Conservation (phyloP, 176 grass and related monocot genomes). For the bread wheat (Triticum aestivum) region DNA sequence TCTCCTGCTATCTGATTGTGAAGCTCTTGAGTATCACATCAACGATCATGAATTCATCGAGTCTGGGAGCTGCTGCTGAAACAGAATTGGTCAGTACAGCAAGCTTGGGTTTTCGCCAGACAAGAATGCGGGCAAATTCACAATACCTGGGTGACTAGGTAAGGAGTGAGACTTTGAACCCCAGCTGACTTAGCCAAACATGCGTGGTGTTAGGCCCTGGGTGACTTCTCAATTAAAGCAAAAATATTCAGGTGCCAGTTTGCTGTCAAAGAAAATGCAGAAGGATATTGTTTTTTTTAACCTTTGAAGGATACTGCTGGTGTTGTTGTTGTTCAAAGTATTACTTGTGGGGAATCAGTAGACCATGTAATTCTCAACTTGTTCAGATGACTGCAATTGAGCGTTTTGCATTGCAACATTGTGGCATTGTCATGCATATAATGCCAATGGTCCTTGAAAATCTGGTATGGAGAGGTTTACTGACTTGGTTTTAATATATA, state of each 20-base stretch:
- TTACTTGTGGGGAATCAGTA: neutral
- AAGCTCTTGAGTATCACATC: neutral
- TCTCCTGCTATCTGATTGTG: neutral
- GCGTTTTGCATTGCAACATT: neutral
- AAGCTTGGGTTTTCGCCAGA: neutral
- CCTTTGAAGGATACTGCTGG: neutral
- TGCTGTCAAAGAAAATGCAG: neutral
- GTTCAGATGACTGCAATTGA: neutral
- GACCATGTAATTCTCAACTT: neutral
- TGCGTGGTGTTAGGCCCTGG: neutral
- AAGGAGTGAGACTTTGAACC: neutral
- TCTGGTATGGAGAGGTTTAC: neutral
- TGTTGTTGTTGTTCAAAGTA: neutral
- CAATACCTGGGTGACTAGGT: neutral
- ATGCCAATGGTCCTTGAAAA: neutral
- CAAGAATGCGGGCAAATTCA: neutral
- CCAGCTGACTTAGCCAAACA: neutral
- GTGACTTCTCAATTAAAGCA: neutral
- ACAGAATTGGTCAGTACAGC: neutral
- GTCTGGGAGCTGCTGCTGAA: neutral
- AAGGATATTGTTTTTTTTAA: neutral
- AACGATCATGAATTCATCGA: slow-evolving; percentile 11
- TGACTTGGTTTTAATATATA: neutral
- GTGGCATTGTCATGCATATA: neutral
- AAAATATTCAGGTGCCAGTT: neutral